A percentile compares a stretch with the other conserved stretches of the same genome.
phyloP scores from a whole-genome alignment of 148 eudicot species.

The Rhododendron vialii region DNA sequence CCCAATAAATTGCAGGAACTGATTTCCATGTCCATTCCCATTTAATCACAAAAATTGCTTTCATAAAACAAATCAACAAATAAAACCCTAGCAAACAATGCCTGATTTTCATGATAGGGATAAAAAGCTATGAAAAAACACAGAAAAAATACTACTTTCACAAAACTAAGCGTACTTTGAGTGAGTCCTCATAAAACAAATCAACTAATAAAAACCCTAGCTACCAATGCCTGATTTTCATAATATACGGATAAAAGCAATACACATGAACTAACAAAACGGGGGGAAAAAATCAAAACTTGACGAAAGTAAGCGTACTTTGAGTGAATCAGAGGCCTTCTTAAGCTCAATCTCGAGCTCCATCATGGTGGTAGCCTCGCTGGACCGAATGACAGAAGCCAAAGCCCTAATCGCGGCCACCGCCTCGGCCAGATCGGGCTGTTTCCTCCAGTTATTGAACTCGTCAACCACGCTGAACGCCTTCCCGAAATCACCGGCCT shows the following conservation, averaged over 20 bases:
- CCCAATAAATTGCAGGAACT: not conserved
- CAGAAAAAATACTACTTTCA: too few species aligned
- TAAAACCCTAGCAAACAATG: not conserved
- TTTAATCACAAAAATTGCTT: not conserved
- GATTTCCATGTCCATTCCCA: not conserved
- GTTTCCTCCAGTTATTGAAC: slow-evolving; percentile 82
- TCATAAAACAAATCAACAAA: not conserved
- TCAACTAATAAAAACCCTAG: too few species aligned
- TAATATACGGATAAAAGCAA: not conserved
- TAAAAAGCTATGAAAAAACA: not conserved
- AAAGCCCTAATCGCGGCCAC: slow-evolving; percentile 97
- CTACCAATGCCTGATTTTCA: too few species aligned
- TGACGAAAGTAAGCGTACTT: slow-evolving; percentile 30
- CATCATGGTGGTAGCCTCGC: slow-evolving; percentile 89
- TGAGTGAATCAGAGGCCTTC: slow-evolving; percentile 84
- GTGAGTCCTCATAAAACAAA: too few species aligned
- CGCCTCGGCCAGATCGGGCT: slow-evolving; percentile 94
- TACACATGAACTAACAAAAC: too few species aligned
- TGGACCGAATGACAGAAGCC: slow-evolving; percentile 76
- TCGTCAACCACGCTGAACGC: slow-evolving; percentile 68
- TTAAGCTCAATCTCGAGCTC: slow-evolving; percentile 94
- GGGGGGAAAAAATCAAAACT: not conserved
- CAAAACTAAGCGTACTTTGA: too few species aligned
- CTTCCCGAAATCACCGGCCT: slow-evolving; percentile 20
- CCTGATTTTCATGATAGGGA: not conserved